Conservation (phyloP, 1,284 basidiomycete species). For the Tetrapyrgos nigripes region DNA sequence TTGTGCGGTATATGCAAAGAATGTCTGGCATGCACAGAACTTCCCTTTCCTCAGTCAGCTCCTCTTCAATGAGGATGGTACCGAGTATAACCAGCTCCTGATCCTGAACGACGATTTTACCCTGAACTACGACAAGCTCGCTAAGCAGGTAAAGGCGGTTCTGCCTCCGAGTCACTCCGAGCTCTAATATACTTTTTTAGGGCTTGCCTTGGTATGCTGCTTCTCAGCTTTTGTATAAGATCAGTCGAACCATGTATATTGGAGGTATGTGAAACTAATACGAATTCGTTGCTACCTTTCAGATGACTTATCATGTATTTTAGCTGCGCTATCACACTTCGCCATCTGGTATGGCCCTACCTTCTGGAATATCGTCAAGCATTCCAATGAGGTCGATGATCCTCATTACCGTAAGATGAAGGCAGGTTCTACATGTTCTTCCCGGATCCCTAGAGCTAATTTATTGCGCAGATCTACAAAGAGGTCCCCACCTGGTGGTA, state of each 20-base stretch:
- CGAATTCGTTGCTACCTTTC: background rate
- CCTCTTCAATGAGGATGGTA: slow-evolving; percentile 39
- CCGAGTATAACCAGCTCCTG: slow-evolving; percentile 31
- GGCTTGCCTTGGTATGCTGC: slow-evolving; percentile 36
- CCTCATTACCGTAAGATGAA: slow-evolving; percentile 48
- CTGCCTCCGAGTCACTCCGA: background rate
- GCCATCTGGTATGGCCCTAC: slow-evolving; percentile 43
- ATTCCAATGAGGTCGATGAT: slow-evolving; percentile 34
- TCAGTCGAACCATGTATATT: slow-evolving; percentile 35
- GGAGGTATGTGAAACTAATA: slow-evolving; percentile 17
- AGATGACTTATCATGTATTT: background rate
- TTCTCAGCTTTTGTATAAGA: slow-evolving; percentile 33
- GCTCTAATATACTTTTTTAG: background rate
- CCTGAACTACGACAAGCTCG: slow-evolving; percentile 33
- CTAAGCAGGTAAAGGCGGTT: slow-evolving; percentile 2
- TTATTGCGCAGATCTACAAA: slow-evolving; percentile 40
- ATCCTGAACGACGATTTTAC: slow-evolving; percentile 33
- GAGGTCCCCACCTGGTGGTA: slow-evolving; percentile 58
- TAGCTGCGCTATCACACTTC: slow-evolving; percentile 43
- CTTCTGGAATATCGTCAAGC: slow-evolving; percentile 33
- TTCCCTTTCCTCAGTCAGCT: slow-evolving; percentile 43
- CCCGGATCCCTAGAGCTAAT: background rate
- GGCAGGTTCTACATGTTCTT: background rate
- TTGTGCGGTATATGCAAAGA: slow-evolving; percentile 13
- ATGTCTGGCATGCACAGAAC: slow-evolving; percentile 19